Evolutionary conservation across 805 yeast species (phyloP).

Genomic region (Kazachstania martiniae): DNA sequence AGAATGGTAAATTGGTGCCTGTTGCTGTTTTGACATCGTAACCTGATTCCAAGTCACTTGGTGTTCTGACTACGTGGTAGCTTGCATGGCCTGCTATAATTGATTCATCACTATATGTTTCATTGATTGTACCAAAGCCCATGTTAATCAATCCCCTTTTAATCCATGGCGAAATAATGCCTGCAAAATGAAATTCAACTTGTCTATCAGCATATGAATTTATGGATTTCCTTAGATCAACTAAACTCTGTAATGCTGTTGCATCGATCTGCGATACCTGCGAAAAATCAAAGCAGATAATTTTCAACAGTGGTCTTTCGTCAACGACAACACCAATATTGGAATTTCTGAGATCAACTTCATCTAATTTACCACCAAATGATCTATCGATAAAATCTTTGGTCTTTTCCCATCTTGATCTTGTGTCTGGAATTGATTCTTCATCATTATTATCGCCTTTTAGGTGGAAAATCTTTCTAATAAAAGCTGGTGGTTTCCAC

Average conservation of each 20-base stretch:
- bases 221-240: conserved; percentile 64
- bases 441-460: neutral
- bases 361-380: neutral
- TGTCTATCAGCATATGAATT: conserved; percentile 68
- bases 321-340: too few relatives aligned
- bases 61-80: conserved; percentile 21
- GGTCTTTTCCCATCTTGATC: too few relatives aligned
- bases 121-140: conserved; percentile 61
- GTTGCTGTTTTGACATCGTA: conserved; percentile 18
- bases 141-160: conserved; percentile 62
- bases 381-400: neutral
- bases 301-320: conserved; percentile 53
- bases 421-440: neutral
- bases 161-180: conserved; percentile 79
- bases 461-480: conserved; percentile 11
- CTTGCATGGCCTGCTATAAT: conserved; percentile 25
- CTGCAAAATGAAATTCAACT: conserved; percentile 84
- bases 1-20: conserved; percentile 27
- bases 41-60: conserved; percentile 7
- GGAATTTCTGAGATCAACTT: neutral
- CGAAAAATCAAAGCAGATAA: conserved; percentile 74
- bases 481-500: conserved; percentile 31
- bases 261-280: conserved; percentile 67
- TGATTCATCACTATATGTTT: conserved; percentile 27
- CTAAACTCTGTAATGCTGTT: conserved; percentile 67